Conservation (phyloP, 2,329 filamentous ascomycete species). For the Trichoderma pleuroti region DNA sequence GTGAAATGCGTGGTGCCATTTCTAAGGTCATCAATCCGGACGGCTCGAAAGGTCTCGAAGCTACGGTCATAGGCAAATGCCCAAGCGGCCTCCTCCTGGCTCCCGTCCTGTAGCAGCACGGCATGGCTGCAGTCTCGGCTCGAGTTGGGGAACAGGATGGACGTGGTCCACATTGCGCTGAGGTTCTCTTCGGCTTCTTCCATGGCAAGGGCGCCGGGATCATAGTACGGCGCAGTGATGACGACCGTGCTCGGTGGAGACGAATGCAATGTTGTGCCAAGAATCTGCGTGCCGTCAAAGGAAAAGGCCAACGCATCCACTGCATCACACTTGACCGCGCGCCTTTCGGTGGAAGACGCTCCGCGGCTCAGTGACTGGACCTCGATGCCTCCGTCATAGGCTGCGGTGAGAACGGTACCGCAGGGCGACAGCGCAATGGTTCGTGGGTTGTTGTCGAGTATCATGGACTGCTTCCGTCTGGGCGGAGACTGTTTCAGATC, state of each 20-base stretch:
- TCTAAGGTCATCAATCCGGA: slow-evolving; percentile 69
- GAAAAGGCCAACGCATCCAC: slow-evolving; percentile 75
- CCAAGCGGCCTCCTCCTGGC: slow-evolving; percentile 66
- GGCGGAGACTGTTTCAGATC: slow-evolving; percentile 62
- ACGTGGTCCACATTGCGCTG: slow-evolving; percentile 78
- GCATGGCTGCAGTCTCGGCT: slow-evolving; percentile 76
- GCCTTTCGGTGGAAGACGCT: slow-evolving; percentile 61
- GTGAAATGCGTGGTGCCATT: slow-evolving; percentile 79
- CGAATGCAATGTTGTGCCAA: slow-evolving; percentile 68
- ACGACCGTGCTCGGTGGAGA: slow-evolving; percentile 68
- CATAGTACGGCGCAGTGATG: slow-evolving; percentile 75
- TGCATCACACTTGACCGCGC: slow-evolving; percentile 73
- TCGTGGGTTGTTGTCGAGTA: slow-evolving; percentile 73
- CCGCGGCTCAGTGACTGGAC: slow-evolving; percentile 69
- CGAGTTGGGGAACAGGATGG: slow-evolving; percentile 79
- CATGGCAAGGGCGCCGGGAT: slow-evolving; percentile 62
- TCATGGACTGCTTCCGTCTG: slow-evolving; percentile 68
- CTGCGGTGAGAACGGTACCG: slow-evolving; percentile 76
- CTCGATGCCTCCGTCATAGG: slow-evolving; percentile 86
- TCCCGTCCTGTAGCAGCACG: slow-evolving; percentile 61
- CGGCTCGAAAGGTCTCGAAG: slow-evolving; percentile 74
- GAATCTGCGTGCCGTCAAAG: slow-evolving; percentile 70
- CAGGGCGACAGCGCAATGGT: slow-evolving; percentile 78
- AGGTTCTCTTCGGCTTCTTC: slow-evolving; percentile 67
- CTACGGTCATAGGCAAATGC: slow-evolving; percentile 74